Evolutionary conservation across 2,329 filamentous ascomycete genomes (phyloP).

Genomic region (Spiromastix sp.): DNA sequence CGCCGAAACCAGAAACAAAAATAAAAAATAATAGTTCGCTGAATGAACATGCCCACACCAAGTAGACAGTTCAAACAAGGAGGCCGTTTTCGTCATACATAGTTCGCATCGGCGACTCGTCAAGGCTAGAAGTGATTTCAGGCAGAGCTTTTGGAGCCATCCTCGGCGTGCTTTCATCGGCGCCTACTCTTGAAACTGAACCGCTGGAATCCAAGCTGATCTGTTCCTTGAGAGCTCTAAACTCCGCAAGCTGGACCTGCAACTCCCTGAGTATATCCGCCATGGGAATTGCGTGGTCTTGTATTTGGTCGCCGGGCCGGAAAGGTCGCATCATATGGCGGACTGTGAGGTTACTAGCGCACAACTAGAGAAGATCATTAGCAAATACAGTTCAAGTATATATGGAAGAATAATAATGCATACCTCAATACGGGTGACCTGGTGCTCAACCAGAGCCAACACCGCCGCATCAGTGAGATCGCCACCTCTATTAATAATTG

Average conservation of each 20-base stretch:
- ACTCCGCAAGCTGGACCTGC: conserved; percentile 32
- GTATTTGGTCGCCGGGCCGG: conserved; percentile 49
- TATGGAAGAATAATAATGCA: conserved; percentile 24
- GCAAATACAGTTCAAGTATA: conserved; percentile 15
- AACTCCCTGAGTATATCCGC: conserved; percentile 44
- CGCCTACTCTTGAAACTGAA: no score
- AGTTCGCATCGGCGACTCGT: not conserved
- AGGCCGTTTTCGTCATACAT: not conserved
- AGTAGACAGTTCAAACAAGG: no score
- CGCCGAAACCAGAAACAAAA: not conserved
- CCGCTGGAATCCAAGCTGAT: no score
- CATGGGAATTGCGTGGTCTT: conserved; percentile 71
- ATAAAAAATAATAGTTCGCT: no score
- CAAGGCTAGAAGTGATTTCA: not conserved
- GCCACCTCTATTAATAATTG: conserved; percentile 60
- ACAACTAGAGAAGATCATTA: conserved; percentile 48
- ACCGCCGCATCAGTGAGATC: conserved; percentile 84
- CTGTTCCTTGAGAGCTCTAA: conserved; percentile 30
- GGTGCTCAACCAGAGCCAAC: conserved; percentile 83
- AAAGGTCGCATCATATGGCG: conserved; percentile 69
- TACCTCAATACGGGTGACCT: conserved; percentile 93
- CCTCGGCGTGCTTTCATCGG: no score
- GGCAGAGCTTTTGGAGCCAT: not conserved
- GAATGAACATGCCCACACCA: no score
- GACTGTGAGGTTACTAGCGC: conserved; percentile 66